Evolutionary conservation across 495 filamentous ascomycete genomes (phyloP).

Genomic region (Xylaria palmicola): DNA sequence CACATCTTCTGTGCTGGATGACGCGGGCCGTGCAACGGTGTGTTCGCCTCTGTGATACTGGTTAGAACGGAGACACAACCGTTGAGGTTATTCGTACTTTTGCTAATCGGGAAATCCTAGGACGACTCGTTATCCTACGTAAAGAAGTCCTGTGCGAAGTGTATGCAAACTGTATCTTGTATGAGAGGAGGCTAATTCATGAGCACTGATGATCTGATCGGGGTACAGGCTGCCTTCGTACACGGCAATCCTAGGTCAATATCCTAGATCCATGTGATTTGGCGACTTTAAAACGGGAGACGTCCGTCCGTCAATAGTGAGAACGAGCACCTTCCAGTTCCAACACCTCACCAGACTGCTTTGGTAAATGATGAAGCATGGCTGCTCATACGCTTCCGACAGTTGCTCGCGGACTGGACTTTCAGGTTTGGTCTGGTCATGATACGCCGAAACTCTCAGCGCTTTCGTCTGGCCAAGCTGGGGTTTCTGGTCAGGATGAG

Average conservation of each 20-base stretch:
- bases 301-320: background rate
- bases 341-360: background rate
- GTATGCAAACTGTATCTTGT: background rate
- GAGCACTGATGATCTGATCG: slow-evolving; percentile 7
- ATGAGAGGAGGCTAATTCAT: background rate
- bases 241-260: background rate
- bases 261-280: no score
- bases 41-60: background rate
- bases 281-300: no score
- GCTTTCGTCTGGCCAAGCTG: slow-evolving; percentile 16
- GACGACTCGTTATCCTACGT: background rate
- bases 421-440: slow-evolving; percentile 16
- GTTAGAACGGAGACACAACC: background rate
- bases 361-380: slow-evolving; percentile 14
- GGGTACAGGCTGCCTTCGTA: background rate
- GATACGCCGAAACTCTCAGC: slow-evolving; percentile 17
- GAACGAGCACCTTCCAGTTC: background rate
- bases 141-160: background rate
- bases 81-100: background rate
- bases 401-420: slow-evolving; percentile 17
- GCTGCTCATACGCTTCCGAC: slow-evolving; percentile 19
- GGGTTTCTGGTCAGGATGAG: slow-evolving; percentile 10
- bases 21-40: background rate
- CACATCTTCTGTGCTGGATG: background rate
- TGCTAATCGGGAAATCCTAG: background rate